Percentiles rank a stretch among this genome's conserved stretches.
Conservation (phyloP, 2,329 filamentous ascomycete genomes). For the Hawksworthiomyces lignivorus region DNA sequence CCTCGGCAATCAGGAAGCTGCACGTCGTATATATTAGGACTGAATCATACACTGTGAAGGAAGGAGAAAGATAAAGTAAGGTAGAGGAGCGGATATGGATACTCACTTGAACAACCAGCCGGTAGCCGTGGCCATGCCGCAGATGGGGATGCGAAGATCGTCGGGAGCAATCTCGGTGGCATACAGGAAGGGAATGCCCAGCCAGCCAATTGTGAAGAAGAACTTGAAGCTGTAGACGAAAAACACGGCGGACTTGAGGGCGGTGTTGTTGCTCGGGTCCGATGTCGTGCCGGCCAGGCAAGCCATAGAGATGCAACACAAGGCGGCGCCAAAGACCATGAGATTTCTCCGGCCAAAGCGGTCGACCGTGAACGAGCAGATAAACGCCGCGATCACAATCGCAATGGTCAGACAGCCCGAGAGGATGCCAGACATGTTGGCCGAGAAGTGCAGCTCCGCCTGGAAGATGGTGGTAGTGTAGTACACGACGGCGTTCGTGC, state of each 20-base stretch:
- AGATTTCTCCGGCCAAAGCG: background rate
- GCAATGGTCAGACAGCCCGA: background rate
- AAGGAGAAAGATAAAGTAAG: too few species aligned
- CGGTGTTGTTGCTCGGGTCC: background rate
- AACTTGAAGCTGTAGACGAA: constrained; percentile 11
- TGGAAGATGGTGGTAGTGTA: constrained; percentile 1
- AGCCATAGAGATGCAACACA: background rate
- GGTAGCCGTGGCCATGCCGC: background rate
- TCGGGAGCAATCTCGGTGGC: constrained; percentile 1
- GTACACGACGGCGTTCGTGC: constrained; percentile 1
- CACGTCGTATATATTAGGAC: too few species aligned
- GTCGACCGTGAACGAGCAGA: constrained; percentile 1
- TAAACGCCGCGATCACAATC: background rate
- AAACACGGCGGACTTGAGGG: background rate
- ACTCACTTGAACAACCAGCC: constrained; percentile 3
- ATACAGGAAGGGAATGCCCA: constrained; percentile 1
- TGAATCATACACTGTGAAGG: too few species aligned
- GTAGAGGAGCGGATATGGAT: too few species aligned
- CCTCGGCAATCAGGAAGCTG: background rate
- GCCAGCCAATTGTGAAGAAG: constrained; percentile 23
- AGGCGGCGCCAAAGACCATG: background rate
- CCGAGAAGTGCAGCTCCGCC: background rate
- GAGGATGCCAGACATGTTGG: background rate
- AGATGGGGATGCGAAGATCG: background rate
- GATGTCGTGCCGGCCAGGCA: background rate